Evolutionary conservation across 75 land plant genomes (phyloP), one percentile per base, ranked within the genome.

Genomic region (Picea sitchensis): DNA sequence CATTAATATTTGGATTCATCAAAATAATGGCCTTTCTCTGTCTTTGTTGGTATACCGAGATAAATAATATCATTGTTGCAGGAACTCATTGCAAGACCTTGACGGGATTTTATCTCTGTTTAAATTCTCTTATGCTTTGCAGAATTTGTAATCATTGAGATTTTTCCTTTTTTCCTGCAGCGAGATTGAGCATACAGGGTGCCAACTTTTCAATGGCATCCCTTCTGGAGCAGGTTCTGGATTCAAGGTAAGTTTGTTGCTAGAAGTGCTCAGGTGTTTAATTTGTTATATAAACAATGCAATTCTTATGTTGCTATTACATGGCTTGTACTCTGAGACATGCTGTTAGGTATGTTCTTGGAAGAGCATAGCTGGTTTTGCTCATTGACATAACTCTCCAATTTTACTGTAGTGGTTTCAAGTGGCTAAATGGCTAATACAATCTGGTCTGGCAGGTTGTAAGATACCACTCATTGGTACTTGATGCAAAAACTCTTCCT

Each of bases 181-280:
- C 88, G 98, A 95, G 82, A 87, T 98, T 81, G 85, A 93, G 78
- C 99, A 98, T 80, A 85, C 72, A 65, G 91, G 92, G 4, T 89
- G 91, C 80, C 83, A 84, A 60, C 91, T 98, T 13, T 98, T 98
- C 78, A 56, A 82, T 34, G 85, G 67, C 44, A 89, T 98, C 77
- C 99, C 99, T 64, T 98, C 99, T 81, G 99, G 99, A 26, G 65
- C 73, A 58, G 88, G 92, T 54, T 94, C 96, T 59, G 96, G 96
- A 21, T 98, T 95, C 75, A 92, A 91, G 91, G 99, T 98, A 60
- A 80, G 82, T 79, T 18, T 75, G 34, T 31, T 75, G 17, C 20
- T 23, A 75, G 32, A 31, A 26, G 18, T 51, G 58, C 26, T 26
- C 21, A 30, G 20, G 56, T 18, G 30, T 57, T 30, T 4, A 12